Conservation (phyloP, 495 filamentous ascomycete species). For the Trichoderma parareesei region DNA sequence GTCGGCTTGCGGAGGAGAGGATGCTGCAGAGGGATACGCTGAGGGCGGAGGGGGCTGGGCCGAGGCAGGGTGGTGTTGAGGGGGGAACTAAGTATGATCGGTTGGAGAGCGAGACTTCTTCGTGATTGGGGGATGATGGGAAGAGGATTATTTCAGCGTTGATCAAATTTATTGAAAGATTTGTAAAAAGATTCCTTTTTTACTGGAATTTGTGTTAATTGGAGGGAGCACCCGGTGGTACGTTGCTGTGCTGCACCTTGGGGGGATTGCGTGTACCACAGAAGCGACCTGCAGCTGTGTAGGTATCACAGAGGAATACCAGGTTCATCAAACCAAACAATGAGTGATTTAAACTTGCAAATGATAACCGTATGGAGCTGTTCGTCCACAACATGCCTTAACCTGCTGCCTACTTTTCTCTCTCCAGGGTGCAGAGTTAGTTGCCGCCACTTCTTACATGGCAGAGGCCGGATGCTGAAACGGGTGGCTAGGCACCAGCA, state of each 20-base stretch:
- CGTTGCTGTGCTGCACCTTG: too few relatives aligned
- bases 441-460: not conserved
- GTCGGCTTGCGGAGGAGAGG: slow-evolving; percentile 20
- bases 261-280: too few relatives aligned
- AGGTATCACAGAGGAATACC: too few relatives aligned
- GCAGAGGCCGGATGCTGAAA: not conserved
- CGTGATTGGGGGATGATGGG: slow-evolving; percentile 4
- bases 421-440: not conserved
- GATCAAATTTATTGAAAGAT: not conserved
- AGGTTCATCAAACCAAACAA: too few relatives aligned
- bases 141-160: not conserved
- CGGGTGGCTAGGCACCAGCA: slow-evolving; percentile 7
- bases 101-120: not conserved
- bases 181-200: not conserved
- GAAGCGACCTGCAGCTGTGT: too few relatives aligned
- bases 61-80: not conserved
- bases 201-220: not conserved
- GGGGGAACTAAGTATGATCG: slow-evolving; percentile 9
- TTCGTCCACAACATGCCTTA: not conserved
- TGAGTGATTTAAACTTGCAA: too few relatives aligned
- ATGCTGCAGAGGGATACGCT: slow-evolving; percentile 2
- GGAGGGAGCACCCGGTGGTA: too few relatives aligned
- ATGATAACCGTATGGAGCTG: too few relatives aligned
- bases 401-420: not conserved
- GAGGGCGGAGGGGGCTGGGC: not conserved